Conservation (phyloP, 2,329 filamentous ascomycete species). For the Parascedosporium putredinis region DNA sequence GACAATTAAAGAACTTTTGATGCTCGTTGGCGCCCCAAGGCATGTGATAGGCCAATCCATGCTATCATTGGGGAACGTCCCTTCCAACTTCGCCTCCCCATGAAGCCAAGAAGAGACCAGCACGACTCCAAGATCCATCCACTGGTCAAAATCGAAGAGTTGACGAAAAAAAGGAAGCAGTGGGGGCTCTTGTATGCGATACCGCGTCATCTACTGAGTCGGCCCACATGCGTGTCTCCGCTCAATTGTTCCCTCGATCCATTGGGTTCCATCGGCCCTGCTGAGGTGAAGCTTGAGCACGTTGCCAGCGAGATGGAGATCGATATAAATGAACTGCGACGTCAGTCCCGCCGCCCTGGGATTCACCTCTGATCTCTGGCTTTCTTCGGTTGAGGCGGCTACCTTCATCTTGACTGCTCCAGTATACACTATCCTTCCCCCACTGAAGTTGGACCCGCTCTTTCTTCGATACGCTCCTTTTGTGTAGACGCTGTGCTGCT, state of each 20-base stretch:
- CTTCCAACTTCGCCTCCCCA: neutral
- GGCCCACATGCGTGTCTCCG: too few species aligned
- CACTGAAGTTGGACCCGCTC: neutral
- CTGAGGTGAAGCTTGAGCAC: too few species aligned
- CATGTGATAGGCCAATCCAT: neutral
- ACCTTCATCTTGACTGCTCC: neutral
- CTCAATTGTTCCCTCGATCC: too few species aligned
- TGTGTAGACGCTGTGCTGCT: neutral
- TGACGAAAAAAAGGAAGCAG: too few species aligned
- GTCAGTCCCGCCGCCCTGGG: neutral
- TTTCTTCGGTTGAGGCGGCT: neutral
- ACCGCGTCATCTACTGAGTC: too few species aligned
- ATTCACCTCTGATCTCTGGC: neutral
- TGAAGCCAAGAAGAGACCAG: neutral
- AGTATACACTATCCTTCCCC: neutral
- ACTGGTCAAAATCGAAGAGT: too few species aligned
- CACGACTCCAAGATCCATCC: too few species aligned
- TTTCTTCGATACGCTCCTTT: neutral
- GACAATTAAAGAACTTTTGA: neutral
- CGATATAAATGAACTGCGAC: slow-evolving; percentile 1
- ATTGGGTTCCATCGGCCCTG: too few species aligned
- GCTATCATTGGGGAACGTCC: neutral
- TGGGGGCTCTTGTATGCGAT: too few species aligned
- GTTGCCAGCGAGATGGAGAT: neutral
- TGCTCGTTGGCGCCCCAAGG: neutral